Evolutionary conservation across 139 green algal species (phyloP), one percentile per base, ranked within the genome.

Genomic region (Eudorina sp.): DNA sequence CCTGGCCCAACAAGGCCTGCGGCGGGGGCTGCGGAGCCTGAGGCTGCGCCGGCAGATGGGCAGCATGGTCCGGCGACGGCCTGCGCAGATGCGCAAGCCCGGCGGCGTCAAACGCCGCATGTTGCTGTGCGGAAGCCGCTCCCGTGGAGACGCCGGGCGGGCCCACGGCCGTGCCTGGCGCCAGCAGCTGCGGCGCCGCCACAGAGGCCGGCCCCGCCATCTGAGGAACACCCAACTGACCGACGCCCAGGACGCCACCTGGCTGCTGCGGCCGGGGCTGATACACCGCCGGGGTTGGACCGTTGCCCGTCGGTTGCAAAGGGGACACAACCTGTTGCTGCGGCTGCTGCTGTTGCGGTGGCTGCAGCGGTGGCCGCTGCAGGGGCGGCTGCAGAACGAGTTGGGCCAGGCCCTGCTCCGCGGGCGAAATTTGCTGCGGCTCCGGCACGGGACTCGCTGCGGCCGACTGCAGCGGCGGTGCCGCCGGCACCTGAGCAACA

Each of bases 321-420:
- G n/a, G n/a, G n/a, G n/a, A n/a, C n/a, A n/a, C n/a, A n/a, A n/a
- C n/a, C 70, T 9, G 16, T 14, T 36, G 70, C 70, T 38, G 70
- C 43, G 11, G 70, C 70, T 79, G 38, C 11, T 79, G 75, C 14
- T 83, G 75, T 14, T 83, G 75, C 4, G 48, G 75, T 9, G 9
- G 45, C 36, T 79, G 70, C 40, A 7, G 70, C 25, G 45, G 43
- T 7, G 70, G 41, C 41, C 70, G 38, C 43, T 53, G 38, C 7
- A 8, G 34, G 19, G 40, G 70, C 14, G 70, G 73, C 73, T 62
- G 46, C 8, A 82, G 4, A 0, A 82, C 29, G 73, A 48, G 46
- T 36, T 83, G 75, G 38, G 48, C 5, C 11, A 68, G 19, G 51
- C 75, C 75, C 46, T 83, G 75, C 8, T 69, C 75, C 75, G 31